Percentiles rank a stretch among this genome's conserved stretches.
Evolutionary conservation across 2,329 filamentous ascomycete species (phyloP).

Genomic region (Corinectria fuckeliana): DNA sequence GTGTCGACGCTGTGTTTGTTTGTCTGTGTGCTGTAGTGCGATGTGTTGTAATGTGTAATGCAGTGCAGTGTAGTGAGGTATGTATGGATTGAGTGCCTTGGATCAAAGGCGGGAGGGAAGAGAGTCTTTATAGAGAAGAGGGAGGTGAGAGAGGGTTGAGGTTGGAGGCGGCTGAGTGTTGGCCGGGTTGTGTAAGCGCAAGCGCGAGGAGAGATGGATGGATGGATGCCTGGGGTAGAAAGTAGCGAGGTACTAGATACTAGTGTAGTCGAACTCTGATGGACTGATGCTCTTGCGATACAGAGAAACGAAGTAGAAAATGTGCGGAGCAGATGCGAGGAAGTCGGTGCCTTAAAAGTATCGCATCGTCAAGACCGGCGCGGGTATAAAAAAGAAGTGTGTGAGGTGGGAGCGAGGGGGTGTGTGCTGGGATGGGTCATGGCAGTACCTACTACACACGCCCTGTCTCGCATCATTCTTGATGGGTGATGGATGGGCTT

Average conservation of each 20-base stretch:
- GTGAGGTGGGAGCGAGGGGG: slow-evolving; percentile 8
- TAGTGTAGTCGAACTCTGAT: neutral
- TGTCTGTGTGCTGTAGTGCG: neutral
- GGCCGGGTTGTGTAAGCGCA: slow-evolving; percentile 19
- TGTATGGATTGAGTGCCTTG: slow-evolving; percentile 24
- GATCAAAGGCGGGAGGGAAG: slow-evolving; percentile 22
- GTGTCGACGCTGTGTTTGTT: neutral
- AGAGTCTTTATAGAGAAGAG: slow-evolving; percentile 32
- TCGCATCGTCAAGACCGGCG: slow-evolving; percentile 21
- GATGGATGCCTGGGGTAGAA: slow-evolving; percentile 33
- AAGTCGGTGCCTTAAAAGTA: slow-evolving; percentile 30
- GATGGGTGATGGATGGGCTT: neutral
- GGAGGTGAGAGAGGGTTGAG: slow-evolving; percentile 4
- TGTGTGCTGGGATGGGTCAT: slow-evolving; percentile 1
- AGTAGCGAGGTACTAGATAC: too few species aligned
- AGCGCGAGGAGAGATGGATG: neutral
- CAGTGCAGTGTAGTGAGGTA: slow-evolving; percentile 9
- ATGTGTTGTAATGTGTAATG: neutral
- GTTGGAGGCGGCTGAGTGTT: slow-evolving; percentile 12
- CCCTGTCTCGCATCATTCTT: neutral
- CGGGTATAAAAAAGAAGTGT: slow-evolving; percentile 25
- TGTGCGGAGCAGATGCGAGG: slow-evolving; percentile 21
- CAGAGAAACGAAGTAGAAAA: slow-evolving; percentile 26
- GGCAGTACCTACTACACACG: too few species aligned
- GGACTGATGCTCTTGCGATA: slow-evolving; percentile 10